These are phyloP conservation scores for Ascochyta fabae DNA, from an alignment of 2,329 filamentous ascomycete species.

Conservation along the genomic window DNA sequence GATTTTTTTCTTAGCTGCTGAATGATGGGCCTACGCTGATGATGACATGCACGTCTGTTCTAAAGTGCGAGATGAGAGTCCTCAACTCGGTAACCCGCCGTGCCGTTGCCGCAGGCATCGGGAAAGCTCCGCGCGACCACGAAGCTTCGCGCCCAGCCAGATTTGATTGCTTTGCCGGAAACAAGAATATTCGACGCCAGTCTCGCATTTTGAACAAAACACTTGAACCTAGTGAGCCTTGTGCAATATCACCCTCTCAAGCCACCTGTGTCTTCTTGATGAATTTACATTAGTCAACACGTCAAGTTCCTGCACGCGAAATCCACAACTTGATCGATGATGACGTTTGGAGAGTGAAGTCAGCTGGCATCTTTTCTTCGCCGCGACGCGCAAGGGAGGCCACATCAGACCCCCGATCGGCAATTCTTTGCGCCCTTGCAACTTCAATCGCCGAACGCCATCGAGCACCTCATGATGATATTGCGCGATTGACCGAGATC, in stretches of 20 bases:
- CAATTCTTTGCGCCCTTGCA: not conserved
- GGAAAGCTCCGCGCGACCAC: constrained; percentile 8
- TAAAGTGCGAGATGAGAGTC: not conserved
- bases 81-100: constrained; percentile 11
- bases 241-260: not conserved
- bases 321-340: not conserved
- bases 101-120: not conserved
- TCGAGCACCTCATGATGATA: not conserved
- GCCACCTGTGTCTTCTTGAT: not conserved
- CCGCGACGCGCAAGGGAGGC: not conserved
- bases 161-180: not conserved
- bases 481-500: not conserved
- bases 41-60: not conserved
- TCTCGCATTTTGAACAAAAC: not conserved
- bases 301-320: not conserved
- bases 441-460: not conserved
- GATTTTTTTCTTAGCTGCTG: not conserved
- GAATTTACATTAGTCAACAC: not conserved
- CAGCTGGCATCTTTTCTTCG: not conserved
- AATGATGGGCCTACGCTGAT: not conserved
- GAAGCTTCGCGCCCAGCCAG: constrained; percentile 8
- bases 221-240: not conserved
- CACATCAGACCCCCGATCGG: not conserved
- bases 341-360: not conserved
- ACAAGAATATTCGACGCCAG: not conserved